Evolutionary conservation across 169 alveolate genomes (phyloP), one percentile per base, ranked within the genome.

Genomic region (Sarcocystis neurona): DNA sequence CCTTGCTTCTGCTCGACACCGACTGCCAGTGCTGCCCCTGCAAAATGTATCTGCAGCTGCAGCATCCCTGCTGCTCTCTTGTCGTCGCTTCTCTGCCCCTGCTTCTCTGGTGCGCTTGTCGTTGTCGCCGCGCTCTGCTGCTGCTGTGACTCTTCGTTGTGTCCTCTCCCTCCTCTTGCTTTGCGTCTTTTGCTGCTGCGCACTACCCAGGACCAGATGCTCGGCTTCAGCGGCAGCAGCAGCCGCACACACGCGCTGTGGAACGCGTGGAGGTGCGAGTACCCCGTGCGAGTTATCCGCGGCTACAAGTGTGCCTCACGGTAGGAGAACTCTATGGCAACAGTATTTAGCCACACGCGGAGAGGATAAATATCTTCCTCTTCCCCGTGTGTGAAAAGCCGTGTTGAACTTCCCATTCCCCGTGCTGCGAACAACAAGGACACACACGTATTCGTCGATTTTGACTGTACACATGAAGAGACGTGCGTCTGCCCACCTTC

Each of bases 211-310:
- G 85, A 78, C n/a, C 85, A 78, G 46, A 46, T 78, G 85, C 37
- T 78, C 34, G 27, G n/a, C 2, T 27, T 78, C 27, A 68, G 85
- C 47, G 85, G 85, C 37, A n/a, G 70, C 20, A 78, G 37, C 46
- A 44, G 43, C 27, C 37, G 46, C n/a, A 78, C 43, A 41, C 30
- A 44, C 68, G 27, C 70, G 4, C 85, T 78, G 44, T 78, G 85
- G 85, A 44, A 44, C 15, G 85, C 85, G 44, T 78, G 85, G 85
- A 78, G 47, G 68, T 46, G 10, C 37, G 85, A 78, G n/a, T 78
- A 78, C 68, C 85, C 85, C 68, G 85, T 78, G 8, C 85, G 85
- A 63, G 85, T 78, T 44, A 46, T 78, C 34, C 63, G 85, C 10
- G 85, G 85, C 43, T 78, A 78, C 46, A 44, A 78, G 44, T 44